phyloP scores from a whole-genome alignment of 2,329 filamentous ascomycete genomes.

The Colletotrichum sp. region DNA sequence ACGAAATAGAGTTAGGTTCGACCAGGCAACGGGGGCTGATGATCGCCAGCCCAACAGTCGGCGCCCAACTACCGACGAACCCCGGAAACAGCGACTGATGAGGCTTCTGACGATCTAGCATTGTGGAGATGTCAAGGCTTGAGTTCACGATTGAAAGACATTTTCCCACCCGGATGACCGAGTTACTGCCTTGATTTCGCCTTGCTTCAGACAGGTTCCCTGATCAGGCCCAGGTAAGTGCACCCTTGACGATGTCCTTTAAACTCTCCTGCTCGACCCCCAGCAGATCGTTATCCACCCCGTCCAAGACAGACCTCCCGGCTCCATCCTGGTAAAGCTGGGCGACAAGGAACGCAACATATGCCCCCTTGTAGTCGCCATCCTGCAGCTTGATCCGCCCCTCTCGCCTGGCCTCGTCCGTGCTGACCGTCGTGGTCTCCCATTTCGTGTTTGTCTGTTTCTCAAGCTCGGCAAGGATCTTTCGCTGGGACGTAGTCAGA shows the following conservation, averaged over 20 bases:
- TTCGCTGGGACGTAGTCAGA: neutral
- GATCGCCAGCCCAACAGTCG: neutral
- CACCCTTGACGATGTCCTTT: neutral
- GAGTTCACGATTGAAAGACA: neutral
- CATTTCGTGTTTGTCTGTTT: neutral
- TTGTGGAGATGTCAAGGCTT: neutral
- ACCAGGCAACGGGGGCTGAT: neutral
- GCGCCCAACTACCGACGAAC: neutral
- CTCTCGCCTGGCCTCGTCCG: neutral
- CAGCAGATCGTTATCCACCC: neutral
- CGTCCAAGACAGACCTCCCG: neutral
- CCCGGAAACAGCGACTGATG: fast-evolving
- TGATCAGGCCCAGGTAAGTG: neutral
- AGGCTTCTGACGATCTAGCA: neutral
- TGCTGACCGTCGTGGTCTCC: neutral
- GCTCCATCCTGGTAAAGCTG: neutral
- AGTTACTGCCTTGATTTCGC: neutral
- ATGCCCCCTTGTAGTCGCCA: neutral
- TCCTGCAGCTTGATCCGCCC: neutral
- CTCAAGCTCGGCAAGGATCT: neutral
- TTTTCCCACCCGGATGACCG: fast-evolving
- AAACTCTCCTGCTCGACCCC: neutral
- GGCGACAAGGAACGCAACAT: neutral
- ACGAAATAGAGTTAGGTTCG: neutral
- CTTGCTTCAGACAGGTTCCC: neutral